Base-by-base conservation (phyloP, 352 stramenopile species). In the Globisporangium sylvaticum region DNA sequence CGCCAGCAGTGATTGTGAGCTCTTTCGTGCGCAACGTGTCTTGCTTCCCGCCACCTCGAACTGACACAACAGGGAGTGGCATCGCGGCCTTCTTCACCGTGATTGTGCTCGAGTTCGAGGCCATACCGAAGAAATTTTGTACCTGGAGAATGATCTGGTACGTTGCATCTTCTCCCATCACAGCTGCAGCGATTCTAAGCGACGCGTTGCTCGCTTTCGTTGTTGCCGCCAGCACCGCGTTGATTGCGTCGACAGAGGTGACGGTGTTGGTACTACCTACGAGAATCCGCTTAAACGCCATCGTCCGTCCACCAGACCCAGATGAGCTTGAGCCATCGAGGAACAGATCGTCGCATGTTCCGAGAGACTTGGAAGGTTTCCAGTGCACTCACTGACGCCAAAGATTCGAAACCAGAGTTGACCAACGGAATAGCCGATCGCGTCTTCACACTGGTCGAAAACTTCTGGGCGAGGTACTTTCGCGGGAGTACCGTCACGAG, bases 271-370 rank as follows among this genome's bases (percentile, higher is more conserved):
- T 52, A 7, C 69, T 62, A 12, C 65, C 67, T 0, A 71, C 59
- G 1, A 89, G 62, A 20, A 87, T 71, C 83, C 83, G 89, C 39
- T 52, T 79, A 57, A 78, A 89, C 22, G 61, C 71, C 79, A 91
- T 88, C 0, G 72, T 70, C 14, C 83, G 80, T 10, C 83, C 83
- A 37, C 83, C 80, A 0, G 78, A 85, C 34, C 83, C 83, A 0
- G 77, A 79, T 0, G 83, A 89, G 20, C 68, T 67, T 0, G 79
- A 86, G 1, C 73, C 83, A 54, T 91, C 83, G 9, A 91, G 69
- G 22, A 81, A 80, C 9, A 89, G 61, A 66, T 87, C 74, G 27
- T 91, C 83, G 37, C 80, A 91, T 34, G 71, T 79, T 20, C 83
- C 83, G 4, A 91, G 68, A 1, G 79, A 88, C 6, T 66, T 75